Evolutionary conservation across 225 moss, liverwort and hornwort species (phyloP).

Genomic region (Physcomitrellopsis africana): DNA sequence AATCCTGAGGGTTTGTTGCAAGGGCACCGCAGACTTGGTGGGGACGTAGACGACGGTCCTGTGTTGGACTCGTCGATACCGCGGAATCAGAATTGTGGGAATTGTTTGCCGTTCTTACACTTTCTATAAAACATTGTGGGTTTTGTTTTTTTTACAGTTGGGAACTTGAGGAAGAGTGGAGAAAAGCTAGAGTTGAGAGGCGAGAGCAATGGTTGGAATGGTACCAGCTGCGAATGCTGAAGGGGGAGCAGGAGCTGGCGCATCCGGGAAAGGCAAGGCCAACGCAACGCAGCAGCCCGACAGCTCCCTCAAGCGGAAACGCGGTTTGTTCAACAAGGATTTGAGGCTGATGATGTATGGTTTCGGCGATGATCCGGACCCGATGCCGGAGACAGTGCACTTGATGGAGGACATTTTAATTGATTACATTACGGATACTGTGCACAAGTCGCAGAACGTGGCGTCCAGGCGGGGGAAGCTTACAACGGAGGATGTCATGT

Average conservation of each 20-base stretch:
- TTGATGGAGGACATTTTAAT: slow-evolving; percentile 88
- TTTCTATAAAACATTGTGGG: too few relatives aligned
- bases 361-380: slow-evolving; percentile 92
- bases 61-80: too few relatives aligned
- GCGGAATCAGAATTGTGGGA: too few relatives aligned
- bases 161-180: too few relatives aligned
- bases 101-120: too few relatives aligned
- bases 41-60: too few relatives aligned
- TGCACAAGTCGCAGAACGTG: slow-evolving; percentile 90
- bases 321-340: slow-evolving; percentile 82
- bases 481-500: slow-evolving; percentile 92
- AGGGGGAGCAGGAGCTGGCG: slow-evolving; percentile 48
- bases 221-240: slow-evolving; percentile 34
- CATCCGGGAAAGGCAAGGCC: slow-evolving; percentile 45
- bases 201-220: slow-evolving; percentile 48
- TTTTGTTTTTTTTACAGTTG: too few relatives aligned
- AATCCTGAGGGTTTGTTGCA: too few relatives aligned
- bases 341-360: slow-evolving; percentile 95
- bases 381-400: slow-evolving; percentile 87
- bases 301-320: slow-evolving; percentile 78
- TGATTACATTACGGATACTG: slow-evolving; percentile 83
- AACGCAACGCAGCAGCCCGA: slow-evolving; percentile 57
- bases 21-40: too few relatives aligned
- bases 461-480: slow-evolving; percentile 93
- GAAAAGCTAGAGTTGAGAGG: not conserved